These are phyloP conservation scores for Mycena indigotica DNA, from an alignment of 768 basidiomycete genomes.

Conservation along the genomic window DNA sequence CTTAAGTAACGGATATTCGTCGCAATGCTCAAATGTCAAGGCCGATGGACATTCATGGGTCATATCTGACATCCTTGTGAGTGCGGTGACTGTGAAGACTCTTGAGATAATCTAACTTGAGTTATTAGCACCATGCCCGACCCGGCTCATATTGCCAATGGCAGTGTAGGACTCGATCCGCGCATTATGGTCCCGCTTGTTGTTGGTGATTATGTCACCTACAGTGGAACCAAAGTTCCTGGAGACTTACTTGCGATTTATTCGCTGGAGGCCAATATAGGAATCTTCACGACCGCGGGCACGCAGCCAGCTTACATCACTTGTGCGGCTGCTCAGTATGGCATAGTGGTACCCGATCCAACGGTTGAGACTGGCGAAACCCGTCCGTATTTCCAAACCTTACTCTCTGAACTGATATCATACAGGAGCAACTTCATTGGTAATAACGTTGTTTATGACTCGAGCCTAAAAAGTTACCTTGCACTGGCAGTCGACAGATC, in stretches of 20 bases:
- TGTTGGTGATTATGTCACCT: conserved; percentile 23
- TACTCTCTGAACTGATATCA: background rate
- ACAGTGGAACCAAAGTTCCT: conserved; percentile 23
- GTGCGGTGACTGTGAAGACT: background rate
- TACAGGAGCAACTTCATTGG: background rate
- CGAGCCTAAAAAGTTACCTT: too few relatives aligned
- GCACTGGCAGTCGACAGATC: background rate
- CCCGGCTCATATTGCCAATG: conserved; percentile 9
- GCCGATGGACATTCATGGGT: background rate
- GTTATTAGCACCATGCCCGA: background rate
- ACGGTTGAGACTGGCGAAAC: background rate
- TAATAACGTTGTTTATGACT: too few relatives aligned
- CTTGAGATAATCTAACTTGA: background rate
- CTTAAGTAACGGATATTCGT: too few relatives aligned
- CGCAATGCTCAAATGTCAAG: background rate
- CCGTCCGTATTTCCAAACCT: background rate
- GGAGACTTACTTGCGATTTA: conserved; percentile 21
- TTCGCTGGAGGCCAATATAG: conserved; percentile 22
- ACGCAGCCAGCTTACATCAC: conserved; percentile 24
- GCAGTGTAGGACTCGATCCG: background rate
- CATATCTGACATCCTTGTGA: background rate
- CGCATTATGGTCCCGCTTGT: background rate
- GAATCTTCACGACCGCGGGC: conserved; percentile 23
- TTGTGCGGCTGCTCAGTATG: conserved; percentile 10
- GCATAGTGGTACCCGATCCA: background rate